These are phyloP conservation scores for Periconia sp. DNA, from an alignment of 2,329 filamentous ascomycete species.

Conservation along the genomic window DNA sequence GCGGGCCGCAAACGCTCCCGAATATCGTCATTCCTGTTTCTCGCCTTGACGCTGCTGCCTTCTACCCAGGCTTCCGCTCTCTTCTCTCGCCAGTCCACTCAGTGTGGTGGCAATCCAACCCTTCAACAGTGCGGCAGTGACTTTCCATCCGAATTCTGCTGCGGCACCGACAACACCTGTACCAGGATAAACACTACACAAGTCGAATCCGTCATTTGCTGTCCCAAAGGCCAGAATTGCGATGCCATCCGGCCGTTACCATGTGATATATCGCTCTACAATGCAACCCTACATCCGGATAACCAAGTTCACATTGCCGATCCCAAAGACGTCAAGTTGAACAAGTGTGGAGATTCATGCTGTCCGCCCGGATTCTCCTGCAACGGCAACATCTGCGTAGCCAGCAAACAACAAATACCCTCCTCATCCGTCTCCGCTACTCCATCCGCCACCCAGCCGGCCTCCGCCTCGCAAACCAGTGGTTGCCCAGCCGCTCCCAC, in stretches of 20 bases:
- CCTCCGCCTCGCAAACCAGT: slow-evolving; percentile 35
- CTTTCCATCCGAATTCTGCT: slow-evolving; percentile 70
- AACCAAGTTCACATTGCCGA: slow-evolving; percentile 68
- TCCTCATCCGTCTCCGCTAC: slow-evolving; percentile 25
- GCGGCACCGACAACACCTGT: slow-evolving; percentile 58
- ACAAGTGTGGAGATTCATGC: slow-evolving; percentile 62
- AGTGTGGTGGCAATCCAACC: slow-evolving; percentile 54
- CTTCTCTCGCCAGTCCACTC: slow-evolving; percentile 34
- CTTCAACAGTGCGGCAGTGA: slow-evolving; percentile 56
- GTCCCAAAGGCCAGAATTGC: slow-evolving; percentile 62
- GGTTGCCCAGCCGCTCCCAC: slow-evolving; percentile 20
- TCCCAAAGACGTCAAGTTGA: slow-evolving; percentile 56
- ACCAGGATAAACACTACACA: slow-evolving; percentile 59
- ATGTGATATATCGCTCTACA: slow-evolving; percentile 65
- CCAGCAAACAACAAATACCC: slow-evolving; percentile 54
- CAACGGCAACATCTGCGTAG: slow-evolving; percentile 54
- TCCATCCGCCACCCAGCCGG: slow-evolving; percentile 29
- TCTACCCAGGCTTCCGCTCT: slow-evolving; percentile 30
- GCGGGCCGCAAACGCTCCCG: slow-evolving; percentile 35
- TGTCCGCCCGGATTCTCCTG: slow-evolving; percentile 76
- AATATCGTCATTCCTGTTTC: slow-evolving; percentile 35
- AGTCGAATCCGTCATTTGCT: slow-evolving; percentile 71
- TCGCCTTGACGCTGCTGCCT: slow-evolving; percentile 29
- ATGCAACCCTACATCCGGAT: slow-evolving; percentile 58
- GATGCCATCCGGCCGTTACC: slow-evolving; percentile 63